Conservation (phyloP, 192 early-diverging fungal genomes). For the Jimgerdemannia flammicorona region DNA sequence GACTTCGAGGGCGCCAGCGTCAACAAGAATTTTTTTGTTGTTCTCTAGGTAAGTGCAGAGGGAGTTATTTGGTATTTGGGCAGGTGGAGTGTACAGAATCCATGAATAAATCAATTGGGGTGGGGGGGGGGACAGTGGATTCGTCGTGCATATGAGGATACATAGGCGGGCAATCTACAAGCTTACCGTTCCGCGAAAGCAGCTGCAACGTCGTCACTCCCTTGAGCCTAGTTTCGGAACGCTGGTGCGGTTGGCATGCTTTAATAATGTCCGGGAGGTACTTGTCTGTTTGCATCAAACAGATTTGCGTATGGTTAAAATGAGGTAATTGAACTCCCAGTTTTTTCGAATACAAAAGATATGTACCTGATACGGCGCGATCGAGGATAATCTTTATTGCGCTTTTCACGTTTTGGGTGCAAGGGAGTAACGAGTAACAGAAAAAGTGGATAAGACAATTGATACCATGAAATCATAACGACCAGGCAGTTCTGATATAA, state of each 20-base stretch:
- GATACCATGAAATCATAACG: no score
- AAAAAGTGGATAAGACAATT: no score
- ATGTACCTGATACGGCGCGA: slow-evolving; percentile 65
- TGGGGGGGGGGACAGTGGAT: no score
- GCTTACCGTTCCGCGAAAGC: slow-evolving; percentile 55
- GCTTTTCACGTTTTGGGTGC: slow-evolving; percentile 23
- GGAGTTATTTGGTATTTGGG: not conserved
- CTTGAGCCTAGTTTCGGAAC: slow-evolving; percentile 43
- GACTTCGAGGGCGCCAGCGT: slow-evolving; percentile 56
- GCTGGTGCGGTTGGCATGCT: slow-evolving; percentile 41
- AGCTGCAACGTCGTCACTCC: slow-evolving; percentile 67
- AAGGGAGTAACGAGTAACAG: no score
- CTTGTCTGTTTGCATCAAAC: slow-evolving; percentile 28
- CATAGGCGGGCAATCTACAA: not conserved
- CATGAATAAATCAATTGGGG: no score
- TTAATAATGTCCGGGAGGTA: slow-evolving; percentile 54
- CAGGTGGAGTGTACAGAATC: no score
- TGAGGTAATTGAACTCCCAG: not conserved
- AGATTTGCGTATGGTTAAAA: no score
- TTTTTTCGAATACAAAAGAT: not conserved
- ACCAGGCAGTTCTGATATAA: not conserved
- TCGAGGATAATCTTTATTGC: slow-evolving; percentile 70
- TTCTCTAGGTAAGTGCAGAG: slow-evolving; percentile 37
- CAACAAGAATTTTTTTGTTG: slow-evolving; percentile 51
- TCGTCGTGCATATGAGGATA: not conserved